Conservation (phyloP, 2,329 filamentous ascomycete genomes). For the Aspergillus persii region DNA sequence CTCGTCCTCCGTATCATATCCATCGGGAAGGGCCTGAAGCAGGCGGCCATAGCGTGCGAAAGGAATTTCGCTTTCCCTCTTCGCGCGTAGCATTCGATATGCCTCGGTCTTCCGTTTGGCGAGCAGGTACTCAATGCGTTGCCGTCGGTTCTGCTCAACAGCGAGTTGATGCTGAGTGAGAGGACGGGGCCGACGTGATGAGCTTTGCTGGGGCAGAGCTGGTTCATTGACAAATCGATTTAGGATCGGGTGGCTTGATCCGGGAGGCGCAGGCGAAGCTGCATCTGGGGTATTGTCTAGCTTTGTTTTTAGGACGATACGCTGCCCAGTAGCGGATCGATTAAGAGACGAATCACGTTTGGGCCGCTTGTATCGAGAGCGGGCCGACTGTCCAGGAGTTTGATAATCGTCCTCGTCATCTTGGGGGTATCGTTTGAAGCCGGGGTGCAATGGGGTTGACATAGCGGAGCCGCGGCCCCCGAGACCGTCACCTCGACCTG, state of each 20-base stretch:
- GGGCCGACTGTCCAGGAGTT: constrained; percentile 35
- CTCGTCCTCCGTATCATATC: constrained; percentile 49
- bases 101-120: constrained; percentile 41
- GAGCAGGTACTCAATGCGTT: constrained; percentile 49
- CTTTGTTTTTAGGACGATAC: constrained; percentile 45
- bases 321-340: constrained; percentile 37
- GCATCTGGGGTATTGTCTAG: constrained; percentile 44
- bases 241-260: constrained; percentile 41
- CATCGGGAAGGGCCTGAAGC: constrained; percentile 42
- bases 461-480: constrained; percentile 26
- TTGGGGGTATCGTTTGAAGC: constrained; percentile 29
- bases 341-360: constrained; percentile 39
- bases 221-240: constrained; percentile 40
- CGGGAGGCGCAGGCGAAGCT: constrained; percentile 44
- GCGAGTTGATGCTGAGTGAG: constrained; percentile 51
- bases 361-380: constrained; percentile 40
- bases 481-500: constrained; percentile 19
- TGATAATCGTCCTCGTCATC: constrained; percentile 45
- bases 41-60: constrained; percentile 43
- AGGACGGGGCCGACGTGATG: constrained; percentile 44
- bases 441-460: constrained; percentile 40
- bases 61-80: constrained; percentile 40
- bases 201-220: constrained; percentile 26
- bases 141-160: constrained; percentile 48
- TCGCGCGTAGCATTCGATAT: constrained; percentile 36